phyloP scores from a whole-genome alignment of 2,329 filamentous ascomycete genomes.

The Trichoderma aggressivum region DNA sequence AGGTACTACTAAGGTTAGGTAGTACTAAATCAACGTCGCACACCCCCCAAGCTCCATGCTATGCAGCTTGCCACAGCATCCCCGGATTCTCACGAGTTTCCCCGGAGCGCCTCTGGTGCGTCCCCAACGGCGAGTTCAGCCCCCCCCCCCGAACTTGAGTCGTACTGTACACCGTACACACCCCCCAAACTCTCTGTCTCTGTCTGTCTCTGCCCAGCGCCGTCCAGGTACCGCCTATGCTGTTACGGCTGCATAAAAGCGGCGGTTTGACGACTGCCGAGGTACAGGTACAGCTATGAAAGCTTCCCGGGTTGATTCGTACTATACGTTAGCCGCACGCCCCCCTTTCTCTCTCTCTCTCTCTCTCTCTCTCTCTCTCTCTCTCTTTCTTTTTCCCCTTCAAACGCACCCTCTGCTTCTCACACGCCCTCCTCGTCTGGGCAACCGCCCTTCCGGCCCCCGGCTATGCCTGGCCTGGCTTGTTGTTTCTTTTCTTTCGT shows the following conservation, averaged over 20 bases:
- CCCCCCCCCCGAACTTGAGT: neutral
- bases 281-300: neutral
- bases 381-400: neutral
- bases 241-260: neutral
- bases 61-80: conserved; percentile 15
- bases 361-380: no score
- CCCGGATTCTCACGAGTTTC: conserved; percentile 16
- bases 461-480: neutral
- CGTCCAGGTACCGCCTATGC: neutral
- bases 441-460: conserved; percentile 14
- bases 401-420: neutral
- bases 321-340: no score
- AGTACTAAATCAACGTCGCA: neutral
- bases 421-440: conserved; percentile 16
- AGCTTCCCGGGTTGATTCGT: neutral
- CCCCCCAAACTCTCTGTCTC: neutral
- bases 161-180: no score
- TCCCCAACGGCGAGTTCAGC: neutral
- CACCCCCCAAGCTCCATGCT: neutral
- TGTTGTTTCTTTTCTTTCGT: neutral
- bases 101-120: conserved; percentile 2
- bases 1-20: no score
- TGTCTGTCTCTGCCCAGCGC: neutral
- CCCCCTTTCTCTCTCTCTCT: no score
- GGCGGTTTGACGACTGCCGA: neutral